A percentile compares a stretch with the other conserved stretches of the same genome.
Conservation (phyloP, 495 filamentous ascomycete species). For the Astrothelium macrocarpum region DNA sequence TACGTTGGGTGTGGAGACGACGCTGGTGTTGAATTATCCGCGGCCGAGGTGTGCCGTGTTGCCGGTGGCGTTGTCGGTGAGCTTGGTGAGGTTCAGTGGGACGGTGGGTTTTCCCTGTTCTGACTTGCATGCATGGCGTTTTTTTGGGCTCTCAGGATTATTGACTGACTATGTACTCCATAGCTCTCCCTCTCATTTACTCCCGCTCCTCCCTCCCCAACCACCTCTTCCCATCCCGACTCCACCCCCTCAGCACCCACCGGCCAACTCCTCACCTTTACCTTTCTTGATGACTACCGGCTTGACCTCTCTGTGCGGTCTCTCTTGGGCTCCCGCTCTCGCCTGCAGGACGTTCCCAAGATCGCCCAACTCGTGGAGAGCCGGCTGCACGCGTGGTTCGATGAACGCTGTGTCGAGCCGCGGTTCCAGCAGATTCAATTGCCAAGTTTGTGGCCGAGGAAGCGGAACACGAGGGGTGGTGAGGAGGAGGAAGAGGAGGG, state of each 20-base stretch:
- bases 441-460: conserved; percentile 89
- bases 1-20: conserved; percentile 88
- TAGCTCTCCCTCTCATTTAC: conserved; percentile 68
- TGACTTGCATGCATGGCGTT: too few species aligned
- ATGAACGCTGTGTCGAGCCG: conserved; percentile 91
- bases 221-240: conserved; percentile 15
- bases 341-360: conserved; percentile 93
- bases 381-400: conserved; percentile 89
- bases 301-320: conserved; percentile 86
- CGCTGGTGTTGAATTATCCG: conserved; percentile 85
- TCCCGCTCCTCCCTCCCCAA: conserved; percentile 10
- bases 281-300: conserved; percentile 90
- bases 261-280: conserved; percentile 82
- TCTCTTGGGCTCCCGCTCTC: conserved; percentile 78
- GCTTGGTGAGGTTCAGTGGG: conserved; percentile 86
- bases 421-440: conserved; percentile 90
- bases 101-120: conserved; percentile 37
- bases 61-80: conserved; percentile 83
- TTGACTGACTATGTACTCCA: not conserved
- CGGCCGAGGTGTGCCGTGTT: conserved; percentile 82
- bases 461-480: conserved; percentile 64
- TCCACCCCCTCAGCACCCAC: conserved; percentile 27
- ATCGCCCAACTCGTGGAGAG: conserved; percentile 91
- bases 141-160: not conserved
- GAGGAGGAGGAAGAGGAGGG: conserved; percentile 39